phyloP scores from a whole-genome alignment of 176 grass and related monocot species.

The Bolboschoenus planiculmis region DNA sequence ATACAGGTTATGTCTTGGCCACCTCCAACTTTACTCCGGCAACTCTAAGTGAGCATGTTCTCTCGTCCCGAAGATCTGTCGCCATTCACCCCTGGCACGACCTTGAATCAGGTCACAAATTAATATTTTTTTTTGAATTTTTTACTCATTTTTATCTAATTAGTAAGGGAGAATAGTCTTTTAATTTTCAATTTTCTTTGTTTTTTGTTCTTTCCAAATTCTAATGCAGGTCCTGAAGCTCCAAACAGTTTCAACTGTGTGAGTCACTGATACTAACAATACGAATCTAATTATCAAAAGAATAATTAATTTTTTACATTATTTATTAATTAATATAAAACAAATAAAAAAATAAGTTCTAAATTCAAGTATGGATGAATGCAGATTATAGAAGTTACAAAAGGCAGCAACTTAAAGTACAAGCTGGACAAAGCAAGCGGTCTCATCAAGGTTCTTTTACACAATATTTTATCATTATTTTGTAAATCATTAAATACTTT shows the following conservation, averaged over 20 bases:
- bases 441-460: constrained; percentile 69
- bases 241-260: constrained; percentile 83
- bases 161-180: background rate
- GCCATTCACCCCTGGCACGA: constrained; percentile 92
- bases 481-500: no score
- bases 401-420: constrained; percentile 91
- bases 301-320: no score
- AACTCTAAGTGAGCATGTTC: constrained; percentile 56
- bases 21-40: constrained; percentile 34
- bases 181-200: background rate
- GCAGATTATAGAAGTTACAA: constrained; percentile 85
- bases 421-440: constrained; percentile 70
- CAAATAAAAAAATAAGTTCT: background rate
- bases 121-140: background rate
- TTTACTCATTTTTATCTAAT: background rate
- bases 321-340: no score
- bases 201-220: background rate
- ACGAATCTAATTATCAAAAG: no score
- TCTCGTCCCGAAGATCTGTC: constrained; percentile 66
- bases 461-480: background rate
- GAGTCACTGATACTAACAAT: constrained; percentile 40
- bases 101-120: constrained; percentile 68
- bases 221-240: constrained; percentile 75
- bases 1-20: constrained; percentile 32
- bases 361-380: constrained; percentile 12